phyloP scores from a whole-genome alignment of 768 basidiomycete species.

The Pleurotus pulmonarius region DNA sequence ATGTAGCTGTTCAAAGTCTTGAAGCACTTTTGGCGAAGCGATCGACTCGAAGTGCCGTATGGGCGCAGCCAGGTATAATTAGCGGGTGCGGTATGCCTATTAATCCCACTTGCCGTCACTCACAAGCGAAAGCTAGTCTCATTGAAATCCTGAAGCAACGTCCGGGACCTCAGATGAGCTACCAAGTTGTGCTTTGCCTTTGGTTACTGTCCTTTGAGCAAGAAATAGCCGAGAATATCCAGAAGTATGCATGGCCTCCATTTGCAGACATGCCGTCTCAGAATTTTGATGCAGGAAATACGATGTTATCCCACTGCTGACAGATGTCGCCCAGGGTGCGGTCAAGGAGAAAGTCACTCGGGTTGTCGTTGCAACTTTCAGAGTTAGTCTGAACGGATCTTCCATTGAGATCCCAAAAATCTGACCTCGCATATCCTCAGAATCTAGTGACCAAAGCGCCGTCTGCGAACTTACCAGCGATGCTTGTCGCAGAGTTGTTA shows the following conservation, averaged over 20 bases:
- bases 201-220: slow-evolving; percentile 94
- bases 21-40: slow-evolving; percentile 81
- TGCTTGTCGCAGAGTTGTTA: slow-evolving; percentile 85
- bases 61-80: slow-evolving; percentile 68
- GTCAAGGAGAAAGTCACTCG: slow-evolving; percentile 97
- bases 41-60: slow-evolving; percentile 76
- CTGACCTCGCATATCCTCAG: slow-evolving; percentile 29
- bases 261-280: background rate
- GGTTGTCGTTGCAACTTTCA: slow-evolving; percentile 87
- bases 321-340: slow-evolving; percentile 80
- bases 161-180: slow-evolving; percentile 90
- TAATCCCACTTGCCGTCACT: background rate
- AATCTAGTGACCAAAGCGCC: slow-evolving; percentile 92
- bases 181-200: slow-evolving; percentile 88
- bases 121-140: slow-evolving; percentile 43
- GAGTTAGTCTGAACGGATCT: slow-evolving; percentile 37
- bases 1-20: slow-evolving; percentile 89
- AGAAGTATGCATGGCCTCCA: slow-evolving; percentile 54
- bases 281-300: slow-evolving; percentile 56
- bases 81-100: slow-evolving; percentile 45
- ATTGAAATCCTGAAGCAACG: slow-evolving; percentile 80
- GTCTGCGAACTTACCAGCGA: slow-evolving; percentile 81
- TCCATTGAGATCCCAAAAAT: too few relatives aligned
- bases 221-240: slow-evolving; percentile 79
- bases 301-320: slow-evolving; percentile 83